phyloP scores from a whole-genome alignment of 2,329 filamentous ascomycete species.

The Macrophomina phaseolina region DNA sequence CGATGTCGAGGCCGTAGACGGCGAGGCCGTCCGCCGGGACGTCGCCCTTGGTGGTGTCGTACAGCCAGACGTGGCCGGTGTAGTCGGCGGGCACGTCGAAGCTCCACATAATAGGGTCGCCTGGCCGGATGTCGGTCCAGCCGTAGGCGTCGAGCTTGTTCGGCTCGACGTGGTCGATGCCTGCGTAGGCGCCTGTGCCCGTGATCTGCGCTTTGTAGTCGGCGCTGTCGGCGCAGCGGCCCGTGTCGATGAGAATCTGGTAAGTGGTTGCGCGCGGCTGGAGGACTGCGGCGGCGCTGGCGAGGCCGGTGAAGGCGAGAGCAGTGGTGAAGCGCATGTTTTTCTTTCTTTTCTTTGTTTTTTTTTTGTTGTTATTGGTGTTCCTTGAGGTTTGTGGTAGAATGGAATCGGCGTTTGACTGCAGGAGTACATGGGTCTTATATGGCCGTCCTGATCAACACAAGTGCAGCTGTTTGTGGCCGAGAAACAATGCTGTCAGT shows the following conservation, averaged over 20 bases:
- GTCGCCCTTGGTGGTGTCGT: neutral
- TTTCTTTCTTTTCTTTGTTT: neutral
- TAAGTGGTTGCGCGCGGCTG: neutral
- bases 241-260: slow-evolving; percentile 1
- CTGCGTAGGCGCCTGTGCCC: neutral
- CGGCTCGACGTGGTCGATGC: neutral
- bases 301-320: neutral
- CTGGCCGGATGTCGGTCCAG: neutral
- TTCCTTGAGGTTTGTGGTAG: neutral
- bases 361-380: neutral
- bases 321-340: neutral
- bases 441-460: neutral
- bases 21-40: neutral
- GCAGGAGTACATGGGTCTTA: neutral
- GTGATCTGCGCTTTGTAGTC: slow-evolving; percentile 4
- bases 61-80: slow-evolving; percentile 2
- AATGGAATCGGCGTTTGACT: neutral
- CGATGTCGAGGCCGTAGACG: neutral
- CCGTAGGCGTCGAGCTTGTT: slow-evolving; percentile 3
- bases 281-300: neutral
- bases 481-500: slow-evolving; percentile 1
- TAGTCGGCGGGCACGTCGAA: slow-evolving; percentile 7
- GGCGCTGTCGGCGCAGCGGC: neutral
- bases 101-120: neutral
- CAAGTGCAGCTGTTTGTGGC: neutral